A percentile compares a stretch with the other conserved stretches of the same genome.
These are phyloP conservation scores for Kluyveromyces sp. DNA, from an alignment of 1,139 yeast genomes.

Conservation along the genomic window DNA sequence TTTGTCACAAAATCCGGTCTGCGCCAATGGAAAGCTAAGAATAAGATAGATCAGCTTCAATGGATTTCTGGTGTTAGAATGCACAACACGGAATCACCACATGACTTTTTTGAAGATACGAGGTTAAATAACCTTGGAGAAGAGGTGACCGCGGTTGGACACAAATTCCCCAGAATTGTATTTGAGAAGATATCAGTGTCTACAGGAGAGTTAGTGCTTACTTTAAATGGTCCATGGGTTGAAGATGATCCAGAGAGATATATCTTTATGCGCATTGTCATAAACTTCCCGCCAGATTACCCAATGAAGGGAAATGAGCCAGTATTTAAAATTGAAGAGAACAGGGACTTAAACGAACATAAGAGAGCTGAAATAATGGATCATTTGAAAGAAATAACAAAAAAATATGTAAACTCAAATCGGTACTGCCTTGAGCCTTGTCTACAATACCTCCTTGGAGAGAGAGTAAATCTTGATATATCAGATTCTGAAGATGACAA, in stretches of 20 bases:
- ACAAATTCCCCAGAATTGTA: constrained; percentile 76
- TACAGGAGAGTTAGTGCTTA: constrained; percentile 68
- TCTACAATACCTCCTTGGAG: constrained; percentile 74
- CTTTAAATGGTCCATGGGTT: constrained; percentile 74
- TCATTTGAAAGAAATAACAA: constrained; percentile 49
- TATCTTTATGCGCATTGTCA: constrained; percentile 60
- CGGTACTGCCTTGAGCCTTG: constrained; percentile 76
- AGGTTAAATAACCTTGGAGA: constrained; percentile 64
- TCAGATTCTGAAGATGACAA: constrained; percentile 22
- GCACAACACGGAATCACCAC: constrained; percentile 30
- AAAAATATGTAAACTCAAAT: constrained; percentile 47
- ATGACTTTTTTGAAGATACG: constrained; percentile 42
- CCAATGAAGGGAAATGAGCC: constrained; percentile 53
- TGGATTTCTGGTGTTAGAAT: constrained; percentile 92
- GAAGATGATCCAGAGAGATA: constrained; percentile 39
- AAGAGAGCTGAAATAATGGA: constrained; percentile 43
- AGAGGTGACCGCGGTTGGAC: constrained; percentile 84
- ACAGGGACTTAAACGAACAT: constrained; percentile 50
- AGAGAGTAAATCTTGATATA: constrained; percentile 49
- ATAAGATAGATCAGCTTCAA: constrained; percentile 59
- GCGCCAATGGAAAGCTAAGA: constrained; percentile 14
- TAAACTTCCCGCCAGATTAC: constrained; percentile 62
- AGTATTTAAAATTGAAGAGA: constrained; percentile 66
- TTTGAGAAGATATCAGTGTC: constrained; percentile 86
- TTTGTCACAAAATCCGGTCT: constrained; percentile 34